phyloP scores from a whole-genome alignment of 148 eudicot species.

The Hydrangea macrophylla region DNA sequence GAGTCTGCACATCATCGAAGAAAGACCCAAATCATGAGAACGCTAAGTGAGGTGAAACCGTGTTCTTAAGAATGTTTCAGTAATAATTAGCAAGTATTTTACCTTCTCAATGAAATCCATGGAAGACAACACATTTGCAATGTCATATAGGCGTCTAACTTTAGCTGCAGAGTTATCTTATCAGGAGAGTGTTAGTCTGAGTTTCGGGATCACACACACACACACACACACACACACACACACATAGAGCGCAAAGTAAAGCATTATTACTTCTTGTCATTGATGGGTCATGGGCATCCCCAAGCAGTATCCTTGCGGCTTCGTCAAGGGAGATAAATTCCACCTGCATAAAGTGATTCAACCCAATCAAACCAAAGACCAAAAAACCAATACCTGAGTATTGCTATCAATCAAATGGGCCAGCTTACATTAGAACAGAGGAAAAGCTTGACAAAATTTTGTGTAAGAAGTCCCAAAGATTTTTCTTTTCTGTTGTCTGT shows the following conservation, averaged over 20 bases:
- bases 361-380: not conserved
- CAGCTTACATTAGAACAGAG: slow-evolving; percentile 70
- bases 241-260: slow-evolving; percentile 11
- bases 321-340: slow-evolving; percentile 84
- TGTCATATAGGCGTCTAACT: slow-evolving; percentile 90
- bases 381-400: not conserved
- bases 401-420: not conserved
- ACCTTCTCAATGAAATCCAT: slow-evolving; percentile 96
- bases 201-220: not conserved
- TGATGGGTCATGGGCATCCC: slow-evolving; percentile 61
- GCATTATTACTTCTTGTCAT: slow-evolving; percentile 67
- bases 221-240: too few relatives aligned
- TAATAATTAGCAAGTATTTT: not conserved
- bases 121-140: slow-evolving; percentile 92
- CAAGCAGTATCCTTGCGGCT: slow-evolving; percentile 88
- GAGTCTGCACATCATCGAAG: slow-evolving; percentile 49
- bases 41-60: not conserved
- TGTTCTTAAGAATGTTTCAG: not conserved
- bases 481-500: slow-evolving; percentile 87
- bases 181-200: slow-evolving; percentile 30
- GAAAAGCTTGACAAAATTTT: slow-evolving; percentile 93
- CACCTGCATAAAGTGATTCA: slow-evolving; percentile 36
- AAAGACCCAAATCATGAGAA: not conserved
- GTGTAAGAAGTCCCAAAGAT: slow-evolving; percentile 88
- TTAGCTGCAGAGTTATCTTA: slow-evolving; percentile 78